Evolutionary conservation across 257 asterid genomes (phyloP), one percentile per base, ranked within the genome.

Genomic region (Plantago ovata): DNA sequence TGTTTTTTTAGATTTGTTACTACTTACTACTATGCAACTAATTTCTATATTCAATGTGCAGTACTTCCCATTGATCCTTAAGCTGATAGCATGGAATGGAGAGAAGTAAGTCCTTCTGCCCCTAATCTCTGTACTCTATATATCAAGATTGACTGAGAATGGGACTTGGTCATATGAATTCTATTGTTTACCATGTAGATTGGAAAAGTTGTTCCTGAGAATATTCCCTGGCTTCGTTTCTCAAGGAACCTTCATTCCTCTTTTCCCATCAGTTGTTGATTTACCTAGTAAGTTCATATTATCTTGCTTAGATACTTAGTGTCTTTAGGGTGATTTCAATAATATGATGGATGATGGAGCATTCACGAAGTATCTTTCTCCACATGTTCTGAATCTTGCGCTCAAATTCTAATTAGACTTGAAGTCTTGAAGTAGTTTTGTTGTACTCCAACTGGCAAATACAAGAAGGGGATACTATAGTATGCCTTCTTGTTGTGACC

Each of bases 31-130:
- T 39, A 38, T 38, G 28, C 56, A 21, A 64, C 71, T 74, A 52
- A 77, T 69, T 58, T 80, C 47, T 54, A 52, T 69, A 58, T 61
- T 53, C 38, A 60, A 62, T 67, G 42, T 75, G 89, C 93, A 92
- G 95, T 88, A 81, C 78, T 92, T 92, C 79, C 98, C 96, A 0
- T 76, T 92, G 62, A 48, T 88, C 77, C 84, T 92, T 75, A 92
- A 92, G 82, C 73, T 92, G 77, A 77, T 92, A 71, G 96, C 98
- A 51, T 92, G 96, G 96, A 92, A 85, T 63, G 98, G 94, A 53
- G 95, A 84, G 84, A 84, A 82, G 96, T 86, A 77, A 80, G 94
- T 63, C 45, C 64, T 46, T 21, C 13, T 39, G n/a, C 41, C 59
- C 45, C 14, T 62, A 39, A 15, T 53, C 18, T 60, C 66, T 59